A percentile compares a stretch with the other conserved stretches of the same genome.
Evolutionary conservation across 2,329 filamentous ascomycete genomes (phyloP).

Genomic region (Penicillium sp.): DNA sequence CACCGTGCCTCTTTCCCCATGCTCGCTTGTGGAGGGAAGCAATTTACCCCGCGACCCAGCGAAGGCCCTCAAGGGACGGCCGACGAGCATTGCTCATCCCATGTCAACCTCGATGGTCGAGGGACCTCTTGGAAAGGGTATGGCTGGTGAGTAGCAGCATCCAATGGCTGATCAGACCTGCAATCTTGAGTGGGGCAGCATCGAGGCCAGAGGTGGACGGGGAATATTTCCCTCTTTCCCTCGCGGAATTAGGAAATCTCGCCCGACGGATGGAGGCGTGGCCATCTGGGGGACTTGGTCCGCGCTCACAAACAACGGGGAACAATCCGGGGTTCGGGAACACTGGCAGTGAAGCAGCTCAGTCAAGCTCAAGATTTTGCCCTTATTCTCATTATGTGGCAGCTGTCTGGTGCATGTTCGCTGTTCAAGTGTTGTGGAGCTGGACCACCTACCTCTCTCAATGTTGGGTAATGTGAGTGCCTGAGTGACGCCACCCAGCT

Average conservation of each 20-base stretch:
- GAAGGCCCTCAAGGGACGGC: not conserved
- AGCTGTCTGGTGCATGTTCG: too few species aligned
- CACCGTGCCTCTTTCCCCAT: not conserved
- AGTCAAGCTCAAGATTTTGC: not conserved
- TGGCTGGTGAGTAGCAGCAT: not conserved
- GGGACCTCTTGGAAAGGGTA: not conserved
- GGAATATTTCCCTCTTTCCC: conserved; percentile 27
- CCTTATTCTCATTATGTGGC: too few species aligned
- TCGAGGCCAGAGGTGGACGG: conserved; percentile 8
- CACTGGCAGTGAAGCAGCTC: not conserved
- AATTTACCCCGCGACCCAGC: conserved; percentile 6
- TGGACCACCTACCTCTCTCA: too few species aligned
- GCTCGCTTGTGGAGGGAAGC: not conserved
- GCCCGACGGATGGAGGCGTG: not conserved
- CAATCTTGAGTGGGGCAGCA: conserved; percentile 1
- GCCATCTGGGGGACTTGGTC: not conserved
- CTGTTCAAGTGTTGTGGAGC: not conserved
- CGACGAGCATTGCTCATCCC: conserved; percentile 1
- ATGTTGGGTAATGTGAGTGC: too few species aligned
- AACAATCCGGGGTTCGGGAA: not conserved
- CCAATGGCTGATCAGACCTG: conserved; percentile 6
- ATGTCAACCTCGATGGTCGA: not conserved
- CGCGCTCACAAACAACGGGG: not conserved
- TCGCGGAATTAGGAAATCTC: conserved; percentile 4
- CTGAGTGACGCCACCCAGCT: too few species aligned